Evolutionary conservation across 352 stramenopile genomes (phyloP).

Genomic region (Phytophthora citricola): DNA sequence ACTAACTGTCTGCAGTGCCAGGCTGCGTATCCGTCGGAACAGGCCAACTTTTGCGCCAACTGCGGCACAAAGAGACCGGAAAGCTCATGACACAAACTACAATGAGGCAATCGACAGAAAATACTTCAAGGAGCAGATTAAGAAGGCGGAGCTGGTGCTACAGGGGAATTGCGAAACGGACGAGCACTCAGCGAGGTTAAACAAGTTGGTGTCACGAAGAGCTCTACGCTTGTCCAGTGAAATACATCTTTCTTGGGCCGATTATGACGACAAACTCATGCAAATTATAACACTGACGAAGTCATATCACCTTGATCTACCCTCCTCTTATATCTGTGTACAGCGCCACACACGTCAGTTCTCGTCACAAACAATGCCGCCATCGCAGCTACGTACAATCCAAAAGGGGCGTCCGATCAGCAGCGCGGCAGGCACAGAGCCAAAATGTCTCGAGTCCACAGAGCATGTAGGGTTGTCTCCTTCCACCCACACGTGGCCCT

Average conservation of each 20-base stretch:
- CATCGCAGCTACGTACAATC: constrained; percentile 32
- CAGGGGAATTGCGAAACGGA: too few species aligned
- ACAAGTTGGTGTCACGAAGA: background rate
- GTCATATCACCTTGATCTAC: background rate
- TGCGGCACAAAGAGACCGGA: constrained; percentile 64
- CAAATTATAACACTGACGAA: background rate
- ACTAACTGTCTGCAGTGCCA: constrained; percentile 50
- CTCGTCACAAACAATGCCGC: background rate
- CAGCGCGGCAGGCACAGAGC: constrained; percentile 90
- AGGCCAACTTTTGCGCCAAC: constrained; percentile 79
- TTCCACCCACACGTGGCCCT: constrained; percentile 97
- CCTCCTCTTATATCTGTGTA: constrained; percentile 25
- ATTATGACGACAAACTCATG: too few species aligned
- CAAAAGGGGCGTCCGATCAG: constrained; percentile 87
- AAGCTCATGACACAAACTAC: constrained; percentile 23
- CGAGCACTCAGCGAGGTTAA: too few species aligned
- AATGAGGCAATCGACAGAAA: constrained; percentile 10
- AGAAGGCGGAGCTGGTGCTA: background rate
- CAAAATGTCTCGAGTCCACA: constrained; percentile 95
- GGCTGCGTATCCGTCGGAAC: constrained; percentile 46
- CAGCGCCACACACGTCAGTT: constrained; percentile 19
- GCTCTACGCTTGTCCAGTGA: too few species aligned
- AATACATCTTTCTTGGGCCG: background rate
- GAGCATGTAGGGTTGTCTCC: constrained; percentile 96
- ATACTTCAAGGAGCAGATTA: background rate